Evolutionary conservation across 441 rosid genomes (phyloP), one percentile per base, ranked within the genome.

Genomic region (Hypseocharis bilobata): DNA sequence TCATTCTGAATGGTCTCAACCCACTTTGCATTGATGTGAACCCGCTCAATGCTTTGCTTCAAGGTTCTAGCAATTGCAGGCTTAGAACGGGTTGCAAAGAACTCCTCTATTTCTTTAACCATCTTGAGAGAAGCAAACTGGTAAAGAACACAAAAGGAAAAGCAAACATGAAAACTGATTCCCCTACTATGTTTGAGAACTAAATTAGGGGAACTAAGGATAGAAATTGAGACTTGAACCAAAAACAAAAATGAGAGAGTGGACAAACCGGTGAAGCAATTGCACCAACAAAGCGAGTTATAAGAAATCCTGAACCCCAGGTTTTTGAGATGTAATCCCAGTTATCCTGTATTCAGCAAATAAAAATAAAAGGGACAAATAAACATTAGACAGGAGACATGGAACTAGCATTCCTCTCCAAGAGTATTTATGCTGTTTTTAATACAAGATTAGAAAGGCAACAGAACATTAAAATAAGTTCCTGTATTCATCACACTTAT

Each of bases 41-140:
- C 90, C 54, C 79, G 76, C 65, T 93, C 98, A 11, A 88, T 69
- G 84, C 98, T 87, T 84, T 93, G 95, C 88, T 86, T 93, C 88
- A 93, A 77, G 47, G 98, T 93, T 75, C 98, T 88, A 3, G 85
- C 80, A 60, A 91, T 83, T 0, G 91, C 73, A 30, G 90, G 85
- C 70, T 66, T 83, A 0, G 80, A 28, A 2, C 92, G 86, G 64
- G 74, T 80, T 45, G 85, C 80, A 65, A 88, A 93, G 88, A 78
- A 93, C 76, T 93, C 91, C 76, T 85, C 93, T 28, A 85, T 82
- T 81, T 93, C 97, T 75, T 75, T 75, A 2, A 84, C 91, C 76
- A 82, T 88, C 78, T 91, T 95, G 64, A 77, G 49, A 25, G 97
- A 86, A 54, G 93, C 85, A 78, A 93, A 88, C 99, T 93, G 85